Evolutionary conservation across 805 yeast species (phyloP), one percentile per base, ranked within the genome.

Genomic region (Yamadazyma akitaensis): DNA sequence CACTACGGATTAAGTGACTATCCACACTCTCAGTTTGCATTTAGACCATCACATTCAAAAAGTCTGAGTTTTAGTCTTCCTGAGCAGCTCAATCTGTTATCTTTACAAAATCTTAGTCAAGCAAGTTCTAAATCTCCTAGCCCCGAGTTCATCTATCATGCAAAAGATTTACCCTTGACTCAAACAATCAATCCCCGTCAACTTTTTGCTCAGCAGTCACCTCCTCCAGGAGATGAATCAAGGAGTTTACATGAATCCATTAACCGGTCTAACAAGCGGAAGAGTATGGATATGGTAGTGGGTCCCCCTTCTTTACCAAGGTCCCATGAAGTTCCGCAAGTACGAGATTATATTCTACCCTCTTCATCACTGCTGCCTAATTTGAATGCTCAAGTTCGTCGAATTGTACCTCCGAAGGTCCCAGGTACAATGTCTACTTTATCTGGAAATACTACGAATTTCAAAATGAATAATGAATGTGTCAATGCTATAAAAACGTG

Each of bases 401-500:
- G 40, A 19, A 26, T 11, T 9, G 10, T 37, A 13, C 39, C 39
- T 13, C 30, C 39, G 5, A 28, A 28, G 32, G 32, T 28, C n/a
- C 32, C 32, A 28, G 32, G n/a, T 24, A 21, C 39, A 5, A 14
- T 37, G 26, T 19, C 17, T 24, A 24, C 14, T 24, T 28, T 28
- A 28, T 28, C 32, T 12, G 38, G 31, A 32, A 19, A 19, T 11
- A 38, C 41, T 31, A 38, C 56, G 40, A 59, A 61, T 43, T 58
- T 61, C 40, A 59, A 57, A 34, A 65, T 68, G 67, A 68, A 69
- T 48, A 70, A 68, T 47, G 73, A 70, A 50, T 69, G 73, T 49
- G 63, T 65, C 44, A 62, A 64, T 47, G 73, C 73, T 24, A 69
- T 69, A 25, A 58, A 64, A 14, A 59, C 60, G 47, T 69, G 75